Conservation (phyloP, 495 filamentous ascomycete genomes). For the Aspergillus affinis region DNA sequence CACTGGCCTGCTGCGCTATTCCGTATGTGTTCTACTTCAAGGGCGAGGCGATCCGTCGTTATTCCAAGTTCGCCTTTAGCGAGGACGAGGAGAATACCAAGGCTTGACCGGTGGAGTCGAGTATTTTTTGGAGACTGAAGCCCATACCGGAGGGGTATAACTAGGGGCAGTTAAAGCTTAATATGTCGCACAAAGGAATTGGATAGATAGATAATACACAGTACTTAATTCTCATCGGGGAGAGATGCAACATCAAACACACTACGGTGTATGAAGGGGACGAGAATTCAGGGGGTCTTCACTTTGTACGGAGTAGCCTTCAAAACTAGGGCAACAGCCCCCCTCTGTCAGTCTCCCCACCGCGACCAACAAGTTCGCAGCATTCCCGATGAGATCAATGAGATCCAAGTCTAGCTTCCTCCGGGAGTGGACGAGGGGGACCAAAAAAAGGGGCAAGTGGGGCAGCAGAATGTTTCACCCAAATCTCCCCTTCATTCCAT, state of each 20-base stretch:
- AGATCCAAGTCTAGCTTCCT: too few species aligned
- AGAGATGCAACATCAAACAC: too few species aligned
- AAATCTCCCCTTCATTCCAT: background rate
- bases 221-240: too few species aligned
- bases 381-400: background rate
- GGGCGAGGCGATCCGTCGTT: constrained; percentile 64
- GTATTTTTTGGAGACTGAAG: too few species aligned
- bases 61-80: constrained; percentile 67
- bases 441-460: background rate
- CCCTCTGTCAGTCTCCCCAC: background rate
- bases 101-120: too few species aligned
- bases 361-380: too few species aligned
- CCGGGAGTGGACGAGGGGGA: too few species aligned
- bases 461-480: background rate
- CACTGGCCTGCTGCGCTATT: constrained; percentile 70
- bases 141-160: too few species aligned
- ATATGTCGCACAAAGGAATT: background rate
- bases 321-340: too few species aligned
- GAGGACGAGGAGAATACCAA: constrained; percentile 39
- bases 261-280: too few species aligned
- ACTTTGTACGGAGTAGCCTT: too few species aligned
- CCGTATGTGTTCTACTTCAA: constrained; percentile 76
- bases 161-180: background rate
- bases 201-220: background rate
- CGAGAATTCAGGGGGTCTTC: background rate